These are phyloP conservation scores for Arachnomyces sp. DNA, from an alignment of 2,329 filamentous ascomycete genomes.

Conservation along the genomic window DNA sequence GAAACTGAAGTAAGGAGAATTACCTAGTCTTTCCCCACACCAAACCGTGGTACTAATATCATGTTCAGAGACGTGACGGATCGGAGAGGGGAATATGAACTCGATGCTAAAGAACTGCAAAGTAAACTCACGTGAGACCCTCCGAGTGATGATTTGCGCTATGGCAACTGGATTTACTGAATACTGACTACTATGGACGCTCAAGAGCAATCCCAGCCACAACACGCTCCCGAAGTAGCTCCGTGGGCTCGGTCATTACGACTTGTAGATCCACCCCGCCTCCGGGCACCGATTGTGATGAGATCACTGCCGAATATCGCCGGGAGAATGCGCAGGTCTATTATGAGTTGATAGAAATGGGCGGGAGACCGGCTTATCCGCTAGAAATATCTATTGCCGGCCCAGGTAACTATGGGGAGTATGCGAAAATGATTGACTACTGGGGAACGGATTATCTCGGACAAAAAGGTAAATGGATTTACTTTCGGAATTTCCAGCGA, in stretches of 20 bases:
- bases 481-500: conserved; percentile 1
- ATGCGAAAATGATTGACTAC: not conserved
- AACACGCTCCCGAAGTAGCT: not conserved
- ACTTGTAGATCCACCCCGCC: not conserved
- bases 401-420: not conserved
- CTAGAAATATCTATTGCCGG: not conserved
- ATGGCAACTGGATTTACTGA: too few relatives aligned
- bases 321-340: not conserved
- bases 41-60: too few relatives aligned
- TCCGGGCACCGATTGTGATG: not conserved
- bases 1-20: conserved; percentile 4
- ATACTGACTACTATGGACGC: not conserved
- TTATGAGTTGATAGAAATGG: not conserved
- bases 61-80: conserved; percentile 1
- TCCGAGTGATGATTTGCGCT: too few relatives aligned
- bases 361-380: conserved; percentile 2
- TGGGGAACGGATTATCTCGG: not conserved
- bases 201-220: not conserved
- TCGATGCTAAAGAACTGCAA: conserved; percentile 1
- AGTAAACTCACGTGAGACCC: too few relatives aligned
- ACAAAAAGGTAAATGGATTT: not conserved
- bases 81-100: not conserved
- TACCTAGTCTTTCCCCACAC: too few relatives aligned
- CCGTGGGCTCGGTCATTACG: not conserved
- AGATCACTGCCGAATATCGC: not conserved